A percentile compares a stretch with the other conserved stretches of the same genome.
phyloP scores from a whole-genome alignment of 2,329 filamentous ascomycete species.

The Thermothelomyces thermophilus region DNA sequence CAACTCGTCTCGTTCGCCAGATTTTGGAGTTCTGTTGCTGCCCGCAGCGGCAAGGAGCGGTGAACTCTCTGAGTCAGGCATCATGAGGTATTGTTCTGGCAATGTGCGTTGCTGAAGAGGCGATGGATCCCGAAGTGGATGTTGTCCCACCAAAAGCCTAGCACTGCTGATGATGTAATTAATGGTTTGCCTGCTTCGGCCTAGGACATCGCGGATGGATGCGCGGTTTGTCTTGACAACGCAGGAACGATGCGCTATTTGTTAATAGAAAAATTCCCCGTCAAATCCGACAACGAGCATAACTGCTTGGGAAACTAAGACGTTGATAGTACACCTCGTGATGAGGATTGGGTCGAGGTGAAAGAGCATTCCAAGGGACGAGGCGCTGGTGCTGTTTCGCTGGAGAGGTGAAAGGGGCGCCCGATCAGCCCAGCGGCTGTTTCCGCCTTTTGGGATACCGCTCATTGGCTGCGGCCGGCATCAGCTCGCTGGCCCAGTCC shows the following conservation, averaged over 20 bases:
- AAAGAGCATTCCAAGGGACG: too few species aligned
- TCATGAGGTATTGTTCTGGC: constrained; percentile 21
- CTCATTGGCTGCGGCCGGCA: constrained; percentile 4
- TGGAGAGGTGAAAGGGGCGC: too few species aligned
- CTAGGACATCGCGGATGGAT: constrained; percentile 5
- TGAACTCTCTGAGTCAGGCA: constrained; percentile 41
- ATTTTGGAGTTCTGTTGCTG: constrained; percentile 24
- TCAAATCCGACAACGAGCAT: too few species aligned
- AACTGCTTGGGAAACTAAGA: too few species aligned
- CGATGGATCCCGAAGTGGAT: background rate
- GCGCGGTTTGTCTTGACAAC: background rate
- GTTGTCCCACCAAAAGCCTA: background rate
- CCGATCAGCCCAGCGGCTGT: background rate
- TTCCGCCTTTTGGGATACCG: background rate
- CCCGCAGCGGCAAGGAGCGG: constrained; percentile 37
- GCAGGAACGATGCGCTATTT: background rate
- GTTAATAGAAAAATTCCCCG: too few species aligned
- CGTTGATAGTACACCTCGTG: too few species aligned
- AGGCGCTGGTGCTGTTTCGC: too few species aligned
- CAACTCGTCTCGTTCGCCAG: constrained; percentile 24
- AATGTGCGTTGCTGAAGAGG: background rate
- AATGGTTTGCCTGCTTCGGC: background rate
- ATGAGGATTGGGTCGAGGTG: too few species aligned
- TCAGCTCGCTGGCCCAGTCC: background rate
- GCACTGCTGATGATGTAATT: constrained; percentile 7